phyloP scores from a whole-genome alignment of 371 early-diverging fungal genomes.

The Lichtheimia corymbifera region DNA sequence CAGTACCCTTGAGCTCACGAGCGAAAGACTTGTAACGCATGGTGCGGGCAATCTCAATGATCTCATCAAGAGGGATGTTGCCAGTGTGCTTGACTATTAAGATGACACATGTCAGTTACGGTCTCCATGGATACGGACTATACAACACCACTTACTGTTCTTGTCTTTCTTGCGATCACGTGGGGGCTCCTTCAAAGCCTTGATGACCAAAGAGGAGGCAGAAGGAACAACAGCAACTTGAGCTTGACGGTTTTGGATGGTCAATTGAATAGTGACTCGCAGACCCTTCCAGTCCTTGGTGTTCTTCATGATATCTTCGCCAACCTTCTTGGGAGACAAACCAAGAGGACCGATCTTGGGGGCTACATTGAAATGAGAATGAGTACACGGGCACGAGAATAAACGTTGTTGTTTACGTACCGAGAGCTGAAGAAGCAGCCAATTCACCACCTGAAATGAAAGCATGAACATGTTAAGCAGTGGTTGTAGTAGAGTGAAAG shows the following conservation, averaged over 20 bases:
- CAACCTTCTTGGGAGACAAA: constrained; percentile 99
- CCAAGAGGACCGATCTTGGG: constrained; percentile 99
- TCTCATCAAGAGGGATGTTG: constrained; percentile 88
- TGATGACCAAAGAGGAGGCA: constrained; percentile 97
- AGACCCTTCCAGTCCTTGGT: constrained; percentile 99
- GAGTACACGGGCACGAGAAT: background rate
- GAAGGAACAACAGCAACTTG: constrained; percentile 96
- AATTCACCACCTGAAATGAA: constrained; percentile 53
- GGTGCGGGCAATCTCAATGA: constrained; percentile 97
- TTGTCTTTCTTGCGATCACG: constrained; percentile 99
- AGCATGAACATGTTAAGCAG: background rate
- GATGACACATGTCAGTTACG: background rate
- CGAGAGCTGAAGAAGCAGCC: constrained; percentile 96
- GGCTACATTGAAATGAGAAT: constrained; percentile 12
- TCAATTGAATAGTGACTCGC: constrained; percentile 97
- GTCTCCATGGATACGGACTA: background rate
- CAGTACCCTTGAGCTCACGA: constrained; percentile 87
- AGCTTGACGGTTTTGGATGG: constrained; percentile 99
- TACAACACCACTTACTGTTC: constrained; percentile 64
- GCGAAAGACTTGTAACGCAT: constrained; percentile 95
- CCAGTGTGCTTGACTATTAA: constrained; percentile 84
- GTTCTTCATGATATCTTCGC: constrained; percentile 99
- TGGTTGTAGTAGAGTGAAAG: background rate
- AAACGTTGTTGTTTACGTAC: constrained; percentile 8
- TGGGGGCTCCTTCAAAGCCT: constrained; percentile 98